A percentile compares a stretch with the other conserved stretches of the same genome.
phyloP scores from a whole-genome alignment of 164 flowering plant genomes.

The Taxillus chinensis region DNA sequence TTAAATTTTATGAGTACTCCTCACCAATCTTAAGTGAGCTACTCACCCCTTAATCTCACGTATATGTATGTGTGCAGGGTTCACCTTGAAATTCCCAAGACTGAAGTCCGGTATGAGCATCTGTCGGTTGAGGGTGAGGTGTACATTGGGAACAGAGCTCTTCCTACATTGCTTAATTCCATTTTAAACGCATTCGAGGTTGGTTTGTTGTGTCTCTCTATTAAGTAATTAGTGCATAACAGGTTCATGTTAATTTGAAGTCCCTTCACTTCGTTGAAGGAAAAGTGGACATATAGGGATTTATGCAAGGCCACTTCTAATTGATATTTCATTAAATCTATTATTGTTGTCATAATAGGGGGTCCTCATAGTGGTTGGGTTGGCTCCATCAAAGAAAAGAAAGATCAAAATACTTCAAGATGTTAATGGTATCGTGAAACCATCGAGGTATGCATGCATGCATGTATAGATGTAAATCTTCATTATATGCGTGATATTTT shows the following conservation, averaged over 20 bases:
- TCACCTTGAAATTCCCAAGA: conserved; percentile 41
- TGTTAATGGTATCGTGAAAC: conserved; percentile 44
- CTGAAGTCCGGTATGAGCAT: conserved; percentile 42
- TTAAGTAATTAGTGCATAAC: neutral
- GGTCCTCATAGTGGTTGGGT: conserved; percentile 25
- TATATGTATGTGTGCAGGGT: conserved; percentile 18
- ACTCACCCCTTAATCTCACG: too few species aligned
- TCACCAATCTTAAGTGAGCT: too few species aligned
- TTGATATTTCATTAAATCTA: too few species aligned
- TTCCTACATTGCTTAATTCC: conserved; percentile 37
- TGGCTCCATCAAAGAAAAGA: conserved; percentile 44
- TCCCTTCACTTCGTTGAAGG: too few species aligned
- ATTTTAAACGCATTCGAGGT: conserved; percentile 38
- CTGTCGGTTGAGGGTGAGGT: conserved; percentile 37
- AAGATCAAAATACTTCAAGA: conserved; percentile 38
- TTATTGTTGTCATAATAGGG: conserved; percentile 12
- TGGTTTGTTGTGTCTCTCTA: neutral
- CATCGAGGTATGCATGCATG: conserved; percentile 37
- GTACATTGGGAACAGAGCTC: conserved; percentile 44
- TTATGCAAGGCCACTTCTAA: too few species aligned
- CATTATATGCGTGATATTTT: neutral
- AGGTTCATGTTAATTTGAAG: neutral
- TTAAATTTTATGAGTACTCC: neutral
- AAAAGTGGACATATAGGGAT: too few species aligned
- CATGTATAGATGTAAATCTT: too few species aligned